Base-by-base conservation (phyloP, 1,139 yeast species). In the Nakaseomyces nivariensis region DNA sequence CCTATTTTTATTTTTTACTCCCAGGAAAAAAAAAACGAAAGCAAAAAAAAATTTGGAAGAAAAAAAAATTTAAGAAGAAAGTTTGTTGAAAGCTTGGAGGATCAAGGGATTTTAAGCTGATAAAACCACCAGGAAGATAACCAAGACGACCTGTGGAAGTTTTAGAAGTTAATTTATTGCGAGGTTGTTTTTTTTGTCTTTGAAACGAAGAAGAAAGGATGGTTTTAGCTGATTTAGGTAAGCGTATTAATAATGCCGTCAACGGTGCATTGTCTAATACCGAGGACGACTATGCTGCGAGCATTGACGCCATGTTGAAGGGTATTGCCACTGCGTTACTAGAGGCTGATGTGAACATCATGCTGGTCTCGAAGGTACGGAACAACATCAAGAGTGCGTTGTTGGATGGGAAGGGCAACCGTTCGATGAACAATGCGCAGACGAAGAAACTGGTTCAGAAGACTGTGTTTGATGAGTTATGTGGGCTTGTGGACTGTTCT, bases 221-320 rank as follows among this genome's bases (percentile, higher is more conserved):
- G 97, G 97, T 92, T 61, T 79, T 92, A 63, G 96, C 96, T 54
- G 97, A 92, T 70, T 76, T 92, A 57, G 97, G 98, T 37, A 75
- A 86, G 56, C 81, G 95, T 55, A 84, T 92, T 66, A 87, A 82
- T 67, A 73, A 74, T 58, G 90, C 90, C 66, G 78, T 89, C 64
- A 67, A 90, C 69, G 72, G 81, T 52, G 78, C 92, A 49, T 78
- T 95, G 56, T 69, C 85, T 5, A 74, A 72, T 45, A 83, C 78
- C 17, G 79, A 81, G 42, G 80, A 77, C 53, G 85, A 81, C 53
- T 72, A 72, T 56, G 78, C 61, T n/a, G 58, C 70, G 36, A 82
- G 81, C 9, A 74, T 83, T 49, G 86, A 82, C 59, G 66, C 66
- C 25, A 79, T 90, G 82, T 72, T 92, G 57, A 92, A 92, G 66